Conservation (phyloP, 2,329 filamentous ascomycete species). For the Talaromyces verruculosus region DNA sequence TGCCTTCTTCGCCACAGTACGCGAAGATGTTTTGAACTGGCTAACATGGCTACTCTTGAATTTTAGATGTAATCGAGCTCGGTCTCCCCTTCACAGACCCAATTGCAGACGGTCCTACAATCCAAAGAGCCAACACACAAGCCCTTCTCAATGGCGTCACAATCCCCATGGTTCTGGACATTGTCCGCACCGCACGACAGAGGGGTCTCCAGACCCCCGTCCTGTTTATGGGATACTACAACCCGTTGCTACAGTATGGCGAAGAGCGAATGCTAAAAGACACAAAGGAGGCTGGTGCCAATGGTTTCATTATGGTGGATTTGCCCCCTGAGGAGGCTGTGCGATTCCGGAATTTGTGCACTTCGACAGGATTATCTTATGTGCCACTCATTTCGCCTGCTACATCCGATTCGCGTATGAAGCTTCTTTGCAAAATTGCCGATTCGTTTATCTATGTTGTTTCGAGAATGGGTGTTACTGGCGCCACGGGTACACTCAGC, state of each 20-base stretch:
- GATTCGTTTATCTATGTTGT: slow-evolving; percentile 99
- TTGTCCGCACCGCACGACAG: slow-evolving; percentile 77
- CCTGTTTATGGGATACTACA: slow-evolving; percentile 98
- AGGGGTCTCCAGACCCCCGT: slow-evolving; percentile 78
- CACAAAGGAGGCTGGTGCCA: slow-evolving; percentile 79
- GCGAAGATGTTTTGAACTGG: neutral
- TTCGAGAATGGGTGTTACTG: slow-evolving; percentile 94
- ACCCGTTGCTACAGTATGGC: slow-evolving; percentile 89
- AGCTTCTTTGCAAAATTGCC: slow-evolving; percentile 90
- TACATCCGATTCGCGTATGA: slow-evolving; percentile 91
- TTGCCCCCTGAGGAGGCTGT: slow-evolving; percentile 94
- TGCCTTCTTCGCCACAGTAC: neutral
- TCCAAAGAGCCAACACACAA: slow-evolving; percentile 90
- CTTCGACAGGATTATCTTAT: slow-evolving; percentile 79
- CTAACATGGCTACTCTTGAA: slow-evolving; percentile 21
- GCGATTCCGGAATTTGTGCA: slow-evolving; percentile 83
- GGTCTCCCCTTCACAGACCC: slow-evolving; percentile 97
- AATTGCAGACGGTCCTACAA: slow-evolving; percentile 95
- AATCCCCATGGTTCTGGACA: slow-evolving; percentile 73
- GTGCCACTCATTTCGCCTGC: slow-evolving; percentile 94
- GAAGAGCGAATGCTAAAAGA: slow-evolving; percentile 86
- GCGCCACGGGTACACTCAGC: slow-evolving; percentile 80
- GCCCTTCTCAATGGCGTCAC: slow-evolving; percentile 88
- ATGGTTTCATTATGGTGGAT: slow-evolving; percentile 96
- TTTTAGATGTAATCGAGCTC: slow-evolving; percentile 84